phyloP scores from a whole-genome alignment of 179 eudicot genomes.

The Beta corolliflora region DNA sequence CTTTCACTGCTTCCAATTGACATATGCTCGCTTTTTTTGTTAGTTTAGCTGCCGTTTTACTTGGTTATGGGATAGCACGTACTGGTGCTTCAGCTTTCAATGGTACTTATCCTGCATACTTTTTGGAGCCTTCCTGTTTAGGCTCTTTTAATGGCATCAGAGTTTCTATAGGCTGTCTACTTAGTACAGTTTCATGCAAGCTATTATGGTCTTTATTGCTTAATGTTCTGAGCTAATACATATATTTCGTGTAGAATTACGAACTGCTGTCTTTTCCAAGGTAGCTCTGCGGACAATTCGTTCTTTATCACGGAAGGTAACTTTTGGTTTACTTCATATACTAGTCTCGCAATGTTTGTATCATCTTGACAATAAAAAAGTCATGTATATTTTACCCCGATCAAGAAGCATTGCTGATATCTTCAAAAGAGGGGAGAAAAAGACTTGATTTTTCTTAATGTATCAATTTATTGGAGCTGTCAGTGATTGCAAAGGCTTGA shows the following conservation, averaged over 20 bases:
- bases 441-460: too few species aligned
- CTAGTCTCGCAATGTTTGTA: too few species aligned
- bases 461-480: too few species aligned
- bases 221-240: constrained; percentile 4
- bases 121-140: constrained; percentile 8
- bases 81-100: constrained; percentile 85
- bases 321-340: too few species aligned
- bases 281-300: constrained; percentile 95
- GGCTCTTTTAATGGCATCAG: neutral
- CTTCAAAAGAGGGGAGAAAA: too few species aligned
- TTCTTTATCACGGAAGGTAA: constrained; percentile 82
- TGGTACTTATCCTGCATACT: constrained; percentile 51
- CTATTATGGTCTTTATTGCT: neutral
- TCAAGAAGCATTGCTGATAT: too few species aligned
- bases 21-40: constrained; percentile 83
- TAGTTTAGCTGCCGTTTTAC: constrained; percentile 84
- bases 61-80: constrained; percentile 95
- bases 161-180: neutral
- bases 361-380: too few species aligned
- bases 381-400: too few species aligned
- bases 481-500: too few species aligned
- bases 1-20: too few species aligned
- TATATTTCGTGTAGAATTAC: constrained; percentile 57
- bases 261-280: constrained; percentile 96
- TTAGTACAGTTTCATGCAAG: neutral